Base-by-base conservation (phyloP, 106 monocot genomes). In the Dendrobium nobile region DNA sequence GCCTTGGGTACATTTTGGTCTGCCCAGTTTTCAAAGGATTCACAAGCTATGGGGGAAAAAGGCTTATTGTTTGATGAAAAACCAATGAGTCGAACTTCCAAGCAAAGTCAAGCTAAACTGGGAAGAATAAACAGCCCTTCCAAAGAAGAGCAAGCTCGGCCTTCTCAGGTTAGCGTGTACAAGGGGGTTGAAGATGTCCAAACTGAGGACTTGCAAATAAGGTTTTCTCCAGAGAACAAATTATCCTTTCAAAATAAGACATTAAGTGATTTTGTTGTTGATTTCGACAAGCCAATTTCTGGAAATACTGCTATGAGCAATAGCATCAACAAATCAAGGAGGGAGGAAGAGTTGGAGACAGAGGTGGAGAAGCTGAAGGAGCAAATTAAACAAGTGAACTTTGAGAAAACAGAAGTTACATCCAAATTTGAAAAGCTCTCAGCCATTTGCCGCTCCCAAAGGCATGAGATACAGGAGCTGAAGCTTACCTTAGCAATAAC, bases 381-480 rank as follows among this genome's bases (percentile, higher is more conserved):
- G 77, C 84, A 93, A 67, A 77, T 99, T 80, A 93, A 88, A 75
- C 83, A 87, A 85, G 79, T 85, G 56, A 93, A 91, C 83, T 20
- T 88, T 74, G 93, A 99, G 84, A 99, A 99, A 72, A 79, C 80
- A 75, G 95, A 95, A 41, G 86, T 95, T 15, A 86, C 87, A 77
- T 87, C 86, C 26, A 95, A 91, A 82, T 95, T 87, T 85, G 99
- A 99, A 64, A 99, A 95, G 79, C 80, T 99, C 11, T 89, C 91
- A 61, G 85, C 93, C 78, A 95, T 99, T 58, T 99, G 99, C 82
- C 87, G 92, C 45, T 93, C 95, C 65, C 99, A 99, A 80, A 82
- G 95, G 61, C 88, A 91, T 80, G 99, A 99, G 82, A 88, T 99
- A 54, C 93, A 95, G 73, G 99, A 95, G 75, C 82, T 99, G 77